These are phyloP conservation scores for Beta vulgaris DNA, from an alignment of 148 eudicot species.

Conservation along the genomic window DNA sequence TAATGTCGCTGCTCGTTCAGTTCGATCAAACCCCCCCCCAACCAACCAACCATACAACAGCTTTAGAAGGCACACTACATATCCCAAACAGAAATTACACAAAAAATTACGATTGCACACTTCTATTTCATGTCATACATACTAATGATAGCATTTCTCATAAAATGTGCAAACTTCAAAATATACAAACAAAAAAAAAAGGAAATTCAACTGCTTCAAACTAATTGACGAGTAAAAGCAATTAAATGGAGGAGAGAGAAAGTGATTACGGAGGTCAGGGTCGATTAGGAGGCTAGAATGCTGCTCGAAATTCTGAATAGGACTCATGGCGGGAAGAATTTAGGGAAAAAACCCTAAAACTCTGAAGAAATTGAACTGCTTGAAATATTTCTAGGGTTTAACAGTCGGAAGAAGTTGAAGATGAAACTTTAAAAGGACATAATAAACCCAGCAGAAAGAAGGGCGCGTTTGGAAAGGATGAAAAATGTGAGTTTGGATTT, in stretches of 20 bases:
- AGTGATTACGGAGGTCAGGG: constrained; percentile 55
- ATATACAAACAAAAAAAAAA: not conserved
- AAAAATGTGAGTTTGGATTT: constrained; percentile 5
- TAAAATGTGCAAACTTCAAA: not conserved
- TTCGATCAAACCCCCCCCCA: not conserved
- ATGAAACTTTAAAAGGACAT: not conserved
- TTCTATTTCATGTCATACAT: not conserved
- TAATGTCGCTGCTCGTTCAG: not conserved
- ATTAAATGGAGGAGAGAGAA: not conserved
- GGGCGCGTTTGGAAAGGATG: not conserved
- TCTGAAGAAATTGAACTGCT: not conserved
- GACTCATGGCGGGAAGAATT: constrained; percentile 58
- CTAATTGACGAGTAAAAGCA: not conserved
- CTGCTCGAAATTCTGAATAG: constrained; percentile 91
- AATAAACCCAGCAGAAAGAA: not conserved
- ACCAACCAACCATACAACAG: no score
- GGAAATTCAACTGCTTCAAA: not conserved
- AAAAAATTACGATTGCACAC: not conserved
- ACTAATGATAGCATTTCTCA: not conserved
- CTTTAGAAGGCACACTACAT: not conserved
- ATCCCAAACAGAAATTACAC: not conserved
- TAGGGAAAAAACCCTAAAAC: constrained; percentile 16
- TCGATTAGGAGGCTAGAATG: constrained; percentile 74
- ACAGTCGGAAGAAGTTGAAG: not conserved
- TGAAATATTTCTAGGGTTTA: constrained; percentile 28